These are phyloP conservation scores for Acanthamoeba lenticulata DNA, from an alignment of 208 protist genomes.

Conservation along the genomic window DNA sequence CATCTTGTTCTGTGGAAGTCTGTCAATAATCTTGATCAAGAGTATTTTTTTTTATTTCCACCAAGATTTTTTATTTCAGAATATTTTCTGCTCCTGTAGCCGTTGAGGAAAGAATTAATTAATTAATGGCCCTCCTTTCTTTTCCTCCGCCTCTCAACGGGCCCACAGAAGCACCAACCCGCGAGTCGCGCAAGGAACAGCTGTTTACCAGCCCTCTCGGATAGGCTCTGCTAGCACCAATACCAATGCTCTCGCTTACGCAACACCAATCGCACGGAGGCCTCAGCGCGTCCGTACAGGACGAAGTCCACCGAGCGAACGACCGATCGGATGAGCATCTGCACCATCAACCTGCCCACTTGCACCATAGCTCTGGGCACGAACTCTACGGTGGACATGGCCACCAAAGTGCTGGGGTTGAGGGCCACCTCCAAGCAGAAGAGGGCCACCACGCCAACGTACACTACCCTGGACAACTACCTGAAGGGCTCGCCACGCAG, in stretches of 20 bases:
- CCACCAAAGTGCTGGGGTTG: not conserved
- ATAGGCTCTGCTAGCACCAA: not conserved
- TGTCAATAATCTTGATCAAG: too few relatives aligned
- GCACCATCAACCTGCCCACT: not conserved
- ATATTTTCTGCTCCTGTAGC: too few relatives aligned
- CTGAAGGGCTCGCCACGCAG: not conserved
- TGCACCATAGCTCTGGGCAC: not conserved
- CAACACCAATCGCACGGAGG: not conserved
- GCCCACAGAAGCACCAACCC: too few relatives aligned
- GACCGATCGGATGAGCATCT: not conserved
- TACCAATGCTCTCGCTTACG: not conserved
- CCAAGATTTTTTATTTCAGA: too few relatives aligned
- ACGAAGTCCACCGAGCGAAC: not conserved
- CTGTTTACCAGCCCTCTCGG: too few relatives aligned
- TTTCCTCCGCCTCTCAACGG: too few relatives aligned
- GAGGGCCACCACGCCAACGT: not conserved
- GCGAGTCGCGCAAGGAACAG: not conserved
- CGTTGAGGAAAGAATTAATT: too few relatives aligned
- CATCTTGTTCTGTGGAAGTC: too few relatives aligned
- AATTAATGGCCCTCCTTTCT: too few relatives aligned
- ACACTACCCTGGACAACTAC: too few relatives aligned
- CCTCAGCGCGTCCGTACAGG: not conserved
- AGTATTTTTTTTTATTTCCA: too few relatives aligned
- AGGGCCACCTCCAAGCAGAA: not conserved
- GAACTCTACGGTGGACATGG: not conserved